phyloP scores from a whole-genome alignment of 257 asterid species.

The Solanum piurae region DNA sequence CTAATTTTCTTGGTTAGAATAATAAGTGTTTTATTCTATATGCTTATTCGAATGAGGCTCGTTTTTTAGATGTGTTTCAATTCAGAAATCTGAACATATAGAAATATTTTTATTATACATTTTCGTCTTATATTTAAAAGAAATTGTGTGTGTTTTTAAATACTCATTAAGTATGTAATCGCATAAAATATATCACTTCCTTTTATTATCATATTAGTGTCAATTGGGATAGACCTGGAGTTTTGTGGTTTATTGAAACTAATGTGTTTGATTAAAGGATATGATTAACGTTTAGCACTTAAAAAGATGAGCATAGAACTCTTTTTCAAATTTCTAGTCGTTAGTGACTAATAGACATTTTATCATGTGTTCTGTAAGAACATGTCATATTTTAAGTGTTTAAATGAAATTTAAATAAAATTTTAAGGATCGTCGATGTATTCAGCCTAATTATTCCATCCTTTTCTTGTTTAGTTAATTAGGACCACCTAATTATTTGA shows the following conservation, averaged over 20 bases:
- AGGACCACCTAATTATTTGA: not conserved
- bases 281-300: not conserved
- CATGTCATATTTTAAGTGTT: not conserved
- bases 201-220: not conserved
- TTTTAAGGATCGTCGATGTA: not conserved
- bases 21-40: not conserved
- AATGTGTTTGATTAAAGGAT: not conserved
- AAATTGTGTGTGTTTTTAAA: too few species aligned
- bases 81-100: not conserved
- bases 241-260: not conserved
- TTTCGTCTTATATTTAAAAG: not conserved
- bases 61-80: not conserved
- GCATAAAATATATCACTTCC: not conserved
- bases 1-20: not conserved
- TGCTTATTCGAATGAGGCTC: not conserved
- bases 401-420: not conserved
- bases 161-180: not conserved
- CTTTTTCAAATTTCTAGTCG: too few species aligned
- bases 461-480: not conserved
- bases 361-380: not conserved
- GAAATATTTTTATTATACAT: not conserved
- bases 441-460: not conserved
- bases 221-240: not conserved
- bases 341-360: not conserved
- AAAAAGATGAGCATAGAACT: not conserved